Base-by-base conservation (phyloP, 306 rosid genomes). In the Oemleria cerasiformis region DNA sequence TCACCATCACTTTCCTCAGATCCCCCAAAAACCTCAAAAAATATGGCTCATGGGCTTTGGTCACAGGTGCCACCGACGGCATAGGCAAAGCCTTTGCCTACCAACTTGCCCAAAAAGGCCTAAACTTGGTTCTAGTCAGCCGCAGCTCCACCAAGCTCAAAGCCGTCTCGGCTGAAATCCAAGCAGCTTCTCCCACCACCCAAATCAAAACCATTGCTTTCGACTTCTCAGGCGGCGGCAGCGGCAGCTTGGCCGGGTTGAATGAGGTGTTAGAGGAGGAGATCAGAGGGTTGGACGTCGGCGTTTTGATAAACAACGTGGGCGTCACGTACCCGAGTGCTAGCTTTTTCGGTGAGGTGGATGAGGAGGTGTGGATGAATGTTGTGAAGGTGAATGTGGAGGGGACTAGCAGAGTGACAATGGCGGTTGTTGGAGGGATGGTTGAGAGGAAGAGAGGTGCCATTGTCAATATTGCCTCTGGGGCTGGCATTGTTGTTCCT, bases 61-160 rank as follows among this genome's bases (percentile, higher is more conserved):
- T 92, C 63, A 90, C 96, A 1, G 98, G 98, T 10, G 82, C 97
- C 69, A 92, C 97, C 0, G 97, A 88, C 19, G 98, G 98, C 51
- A 90, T 92, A 4, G 96, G 98, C 4, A 92, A 87, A 65, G 90
- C 97, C 66, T 56, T 90, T 40, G 88, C 97, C 56, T 44, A 54
- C 65, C 88, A 88, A 63, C 74, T 92, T 0, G 96, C 96, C 36
- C 48, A 73, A 0, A 68, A 83, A 60, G 96, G 97, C 38, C 79
- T 88, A 42, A 88, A 88, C 89, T 71, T 93, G 3, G 8, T 93
- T 23, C 83, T 93, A 0, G 86, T 93, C 7, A 81, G 97, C 63
- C 78, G 98, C 53, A 79, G 61, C 79, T 45, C 73, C 53, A 6
- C 45, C 30, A 91, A 82, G 77, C 96, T 94, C 11, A 42, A 76